Evolutionary conservation across 1,284 basidiomycete genomes (phyloP), one percentile per base, ranked within the genome.

Genomic region (Cutaneotrichosporon spelunceum): DNA sequence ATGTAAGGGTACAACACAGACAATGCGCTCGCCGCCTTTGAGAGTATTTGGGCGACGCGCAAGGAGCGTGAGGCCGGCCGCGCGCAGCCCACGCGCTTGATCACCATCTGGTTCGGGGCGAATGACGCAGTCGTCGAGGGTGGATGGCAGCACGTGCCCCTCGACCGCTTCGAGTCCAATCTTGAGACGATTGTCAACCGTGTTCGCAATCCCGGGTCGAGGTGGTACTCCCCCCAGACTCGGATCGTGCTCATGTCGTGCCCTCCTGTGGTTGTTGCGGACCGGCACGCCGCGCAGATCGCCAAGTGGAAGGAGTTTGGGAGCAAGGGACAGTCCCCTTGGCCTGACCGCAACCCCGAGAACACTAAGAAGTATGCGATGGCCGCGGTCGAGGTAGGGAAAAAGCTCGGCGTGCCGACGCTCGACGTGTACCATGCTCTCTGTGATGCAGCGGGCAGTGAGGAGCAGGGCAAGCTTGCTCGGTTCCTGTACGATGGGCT

Each of bases 41-140:
- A 89, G 70, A 86, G 88, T 82, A 88, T 89, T 57, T 68, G 80
- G 66, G 84, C 85, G 24, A 84, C 82, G 59, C 80, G 80, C 66
- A 70, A 81, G n/a, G 80, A 83, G 56, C 81, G 82, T 56, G 72
- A 77, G 49, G 79, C 82, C 52, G 81, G 81, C 50, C 84, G 84
- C n/a, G 86, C 68, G 9, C 72, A 84, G 64, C 47, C 60, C 1
- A 83, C 92, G 50, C 84, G 84, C 53, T 77, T 94, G 23, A 80
- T 94, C 63, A 86, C 85, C 13, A 87, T 95, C 72, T 95, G 91
- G 91, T 90, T 89, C 67, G 92, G 78, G 21, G 90, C 90, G 11
- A 94, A 94, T 76, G 92, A 93, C 72, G 83, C 90, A 16, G 83
- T 83, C 67, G 79, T 88, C 34, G 78, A 80, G 49, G 85, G 83